These are phyloP conservation scores for Fagus sylvatica DNA, from an alignment of 306 rosid species.

Conservation along the genomic window DNA sequence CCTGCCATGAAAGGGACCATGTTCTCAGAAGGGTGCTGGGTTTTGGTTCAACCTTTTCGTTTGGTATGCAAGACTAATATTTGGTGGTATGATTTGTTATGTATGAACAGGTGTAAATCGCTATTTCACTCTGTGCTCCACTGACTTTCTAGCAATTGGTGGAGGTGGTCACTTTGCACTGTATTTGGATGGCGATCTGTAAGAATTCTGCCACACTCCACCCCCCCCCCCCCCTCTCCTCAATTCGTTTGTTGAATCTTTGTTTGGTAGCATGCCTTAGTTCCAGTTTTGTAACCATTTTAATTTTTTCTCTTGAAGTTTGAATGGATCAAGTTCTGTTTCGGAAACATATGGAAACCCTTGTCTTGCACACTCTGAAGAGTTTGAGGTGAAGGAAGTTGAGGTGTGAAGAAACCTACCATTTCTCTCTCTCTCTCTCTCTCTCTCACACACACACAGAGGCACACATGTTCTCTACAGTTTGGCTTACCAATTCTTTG, in stretches of 20 bases:
- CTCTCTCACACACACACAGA: neutral
- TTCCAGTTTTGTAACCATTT: neutral
- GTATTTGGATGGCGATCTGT: slow-evolving; percentile 88
- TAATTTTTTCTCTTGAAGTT: slow-evolving; percentile 33
- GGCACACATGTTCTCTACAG: neutral
- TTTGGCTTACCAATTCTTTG: neutral
- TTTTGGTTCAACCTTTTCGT: slow-evolving; percentile 9
- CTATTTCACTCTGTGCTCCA: slow-evolving; percentile 78
- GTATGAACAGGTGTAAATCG: slow-evolving; percentile 70
- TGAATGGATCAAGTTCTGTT: slow-evolving; percentile 86
- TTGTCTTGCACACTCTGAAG: slow-evolving; percentile 83
- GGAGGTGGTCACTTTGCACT: slow-evolving; percentile 93
- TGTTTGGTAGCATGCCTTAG: slow-evolving; percentile 4
- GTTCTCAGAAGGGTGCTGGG: neutral
- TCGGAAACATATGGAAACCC: slow-evolving; percentile 92
- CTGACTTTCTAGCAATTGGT: slow-evolving; percentile 75
- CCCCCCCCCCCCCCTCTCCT: neutral
- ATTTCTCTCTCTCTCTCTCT: slow-evolving; percentile 3
- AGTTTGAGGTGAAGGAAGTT: slow-evolving; percentile 86
- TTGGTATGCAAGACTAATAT: slow-evolving; percentile 15
- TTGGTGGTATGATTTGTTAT: slow-evolving; percentile 19
- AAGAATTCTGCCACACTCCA: slow-evolving; percentile 32
- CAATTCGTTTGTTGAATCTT: neutral
- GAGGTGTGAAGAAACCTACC: slow-evolving; percentile 52
- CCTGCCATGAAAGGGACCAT: too few species aligned